A percentile compares a stretch with the other conserved stretches of the same genome.
Conservation (phyloP, 2,329 filamentous ascomycete species). For the Aschersonia sp. region DNA sequence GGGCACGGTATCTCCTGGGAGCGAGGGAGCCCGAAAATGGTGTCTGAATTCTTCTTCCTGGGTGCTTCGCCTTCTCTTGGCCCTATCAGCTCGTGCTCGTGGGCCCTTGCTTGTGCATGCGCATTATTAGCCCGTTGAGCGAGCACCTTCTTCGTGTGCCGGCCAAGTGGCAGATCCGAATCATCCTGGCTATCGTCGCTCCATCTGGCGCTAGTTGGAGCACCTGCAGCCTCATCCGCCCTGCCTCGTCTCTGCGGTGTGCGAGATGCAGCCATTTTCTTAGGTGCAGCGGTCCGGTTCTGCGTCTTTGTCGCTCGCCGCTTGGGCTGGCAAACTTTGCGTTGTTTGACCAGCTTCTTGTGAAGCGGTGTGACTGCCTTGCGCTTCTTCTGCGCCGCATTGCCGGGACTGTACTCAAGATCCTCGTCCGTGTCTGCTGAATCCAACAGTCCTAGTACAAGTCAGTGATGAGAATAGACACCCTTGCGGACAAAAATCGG, state of each 20-base stretch:
- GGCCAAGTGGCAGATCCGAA: neutral
- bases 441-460: neutral
- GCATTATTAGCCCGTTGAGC: neutral
- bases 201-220: neutral
- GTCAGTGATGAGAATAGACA: neutral
- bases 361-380: neutral
- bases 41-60: conserved; percentile 4
- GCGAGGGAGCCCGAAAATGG: conserved; percentile 10
- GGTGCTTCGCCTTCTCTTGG: neutral
- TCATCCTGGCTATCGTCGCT: neutral
- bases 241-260: neutral
- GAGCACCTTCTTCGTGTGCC: neutral
- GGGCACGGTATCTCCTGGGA: conserved; percentile 4
- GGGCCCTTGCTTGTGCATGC: neutral
- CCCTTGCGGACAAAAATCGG: neutral
- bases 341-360: conserved; percentile 2
- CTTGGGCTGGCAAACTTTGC: neutral
- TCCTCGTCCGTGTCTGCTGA: conserved; percentile 1
- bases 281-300: neutral
- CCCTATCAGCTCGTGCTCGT: neutral
- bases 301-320: neutral
- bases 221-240: neutral
- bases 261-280: neutral
- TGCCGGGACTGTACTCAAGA: conserved; percentile 1
- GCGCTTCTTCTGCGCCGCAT: neutral